Conservation (phyloP, 2,329 filamentous ascomycete species). For the Pseudocercospora cruenta region DNA sequence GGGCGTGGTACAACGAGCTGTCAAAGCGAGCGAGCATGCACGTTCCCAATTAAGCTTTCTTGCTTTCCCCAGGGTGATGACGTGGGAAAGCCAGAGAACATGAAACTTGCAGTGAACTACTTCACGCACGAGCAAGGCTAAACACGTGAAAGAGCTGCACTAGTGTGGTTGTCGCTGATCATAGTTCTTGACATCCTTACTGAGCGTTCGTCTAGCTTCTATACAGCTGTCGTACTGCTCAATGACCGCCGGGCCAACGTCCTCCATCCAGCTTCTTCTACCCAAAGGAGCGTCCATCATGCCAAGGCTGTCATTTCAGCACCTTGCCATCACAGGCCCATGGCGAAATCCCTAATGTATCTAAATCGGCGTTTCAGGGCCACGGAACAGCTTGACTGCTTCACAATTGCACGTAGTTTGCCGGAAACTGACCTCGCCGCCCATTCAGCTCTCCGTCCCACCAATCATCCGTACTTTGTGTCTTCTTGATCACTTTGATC, state of each 20-base stretch:
- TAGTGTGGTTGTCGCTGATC: background rate
- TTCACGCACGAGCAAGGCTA: background rate
- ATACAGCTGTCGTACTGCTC: background rate
- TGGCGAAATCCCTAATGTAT: too few species aligned
- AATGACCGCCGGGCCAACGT: too few species aligned
- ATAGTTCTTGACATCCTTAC: background rate
- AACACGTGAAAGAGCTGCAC: background rate
- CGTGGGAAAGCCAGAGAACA: background rate
- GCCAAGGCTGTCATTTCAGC: too few species aligned
- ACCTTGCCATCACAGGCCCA: background rate
- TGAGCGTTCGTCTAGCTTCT: background rate
- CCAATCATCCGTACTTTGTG: slow-evolving; percentile 80
- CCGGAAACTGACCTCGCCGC: slow-evolving; percentile 72
- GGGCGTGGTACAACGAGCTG: background rate
- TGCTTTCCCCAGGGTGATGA: background rate
- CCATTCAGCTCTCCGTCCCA: slow-evolving; percentile 80
- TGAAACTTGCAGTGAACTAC: too few species aligned
- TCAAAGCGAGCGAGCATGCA: background rate
- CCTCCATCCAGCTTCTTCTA: too few species aligned
- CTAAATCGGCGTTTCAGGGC: too few species aligned
- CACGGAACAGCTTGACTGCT: background rate
- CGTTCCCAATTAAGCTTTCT: background rate
- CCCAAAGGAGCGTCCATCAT: too few species aligned
- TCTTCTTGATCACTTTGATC: slow-evolving; percentile 78
- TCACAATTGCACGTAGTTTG: slow-evolving; percentile 65